Evolutionary conservation across 495 filamentous ascomycete species (phyloP).

Genomic region (Talaromyces adpressus): DNA sequence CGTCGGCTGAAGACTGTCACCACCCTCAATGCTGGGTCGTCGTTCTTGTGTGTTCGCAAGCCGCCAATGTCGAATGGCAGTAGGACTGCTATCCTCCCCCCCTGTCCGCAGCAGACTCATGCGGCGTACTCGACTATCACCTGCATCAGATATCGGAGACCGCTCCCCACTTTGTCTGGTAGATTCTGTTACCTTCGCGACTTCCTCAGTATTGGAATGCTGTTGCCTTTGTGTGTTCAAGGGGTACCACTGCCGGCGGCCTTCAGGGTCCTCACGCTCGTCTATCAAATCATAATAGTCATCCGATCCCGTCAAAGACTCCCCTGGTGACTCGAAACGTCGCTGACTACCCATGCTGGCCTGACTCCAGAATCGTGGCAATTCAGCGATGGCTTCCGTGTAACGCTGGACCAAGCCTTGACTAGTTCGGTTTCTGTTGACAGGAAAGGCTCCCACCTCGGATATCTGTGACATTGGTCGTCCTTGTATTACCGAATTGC

Average conservation of each 20-base stretch:
- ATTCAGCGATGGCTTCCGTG: conserved; percentile 33
- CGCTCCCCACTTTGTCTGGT: neutral
- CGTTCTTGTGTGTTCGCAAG: conserved; percentile 1
- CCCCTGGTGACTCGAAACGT: conserved; percentile 17
- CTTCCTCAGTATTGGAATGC: neutral
- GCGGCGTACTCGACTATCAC: conserved; percentile 5
- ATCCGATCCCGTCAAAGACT: conserved; percentile 5
- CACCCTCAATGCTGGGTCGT: conserved; percentile 7
- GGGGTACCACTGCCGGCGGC: conserved; percentile 7
- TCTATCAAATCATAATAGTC: conserved; percentile 9
- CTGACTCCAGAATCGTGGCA: conserved; percentile 38
- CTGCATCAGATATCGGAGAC: neutral
- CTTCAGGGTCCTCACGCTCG: conserved; percentile 5
- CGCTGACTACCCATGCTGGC: conserved; percentile 24
- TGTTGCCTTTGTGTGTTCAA: conserved; percentile 1
- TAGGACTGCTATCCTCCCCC: conserved; percentile 7
- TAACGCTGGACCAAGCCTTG: conserved; percentile 36
- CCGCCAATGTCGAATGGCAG: conserved; percentile 5
- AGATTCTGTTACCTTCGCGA: neutral
- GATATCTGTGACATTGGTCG: conserved; percentile 19
- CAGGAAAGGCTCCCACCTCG: conserved; percentile 15
- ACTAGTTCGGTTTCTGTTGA: conserved; percentile 24
- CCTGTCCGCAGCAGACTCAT: conserved; percentile 8
- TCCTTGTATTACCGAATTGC: conserved; percentile 14
- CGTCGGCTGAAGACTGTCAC: neutral